phyloP scores from a whole-genome alignment of 2,329 filamentous ascomycete species.

The Claviceps sp. region DNA sequence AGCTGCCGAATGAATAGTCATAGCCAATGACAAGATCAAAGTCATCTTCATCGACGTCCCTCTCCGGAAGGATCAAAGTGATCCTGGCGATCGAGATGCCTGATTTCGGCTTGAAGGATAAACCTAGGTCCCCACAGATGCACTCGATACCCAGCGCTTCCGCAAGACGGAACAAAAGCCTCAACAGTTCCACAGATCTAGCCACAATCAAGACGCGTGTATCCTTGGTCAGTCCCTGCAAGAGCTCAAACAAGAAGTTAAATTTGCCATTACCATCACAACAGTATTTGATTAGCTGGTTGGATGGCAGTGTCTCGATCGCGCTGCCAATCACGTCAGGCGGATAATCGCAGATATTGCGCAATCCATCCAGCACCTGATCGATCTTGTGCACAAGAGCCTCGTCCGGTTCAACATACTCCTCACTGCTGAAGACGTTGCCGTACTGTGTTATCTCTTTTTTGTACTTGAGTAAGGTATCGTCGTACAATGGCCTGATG shows the following conservation, averaged over 20 bases:
- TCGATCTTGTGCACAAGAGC: constrained; percentile 33
- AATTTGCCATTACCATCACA: constrained; percentile 47
- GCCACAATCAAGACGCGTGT: constrained; percentile 41
- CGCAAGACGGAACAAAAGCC: constrained; percentile 38
- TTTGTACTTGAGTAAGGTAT: constrained; percentile 31
- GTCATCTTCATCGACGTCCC: constrained; percentile 23
- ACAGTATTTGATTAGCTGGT: constrained; percentile 37
- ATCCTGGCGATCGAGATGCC: constrained; percentile 24
- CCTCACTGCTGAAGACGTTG: constrained; percentile 26
- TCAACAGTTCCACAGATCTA: constrained; percentile 33
- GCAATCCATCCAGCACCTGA: constrained; percentile 34
- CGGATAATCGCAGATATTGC: constrained; percentile 44
- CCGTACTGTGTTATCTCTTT: constrained; percentile 32
- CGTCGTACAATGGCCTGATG: constrained; percentile 37
- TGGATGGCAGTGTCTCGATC: constrained; percentile 23
- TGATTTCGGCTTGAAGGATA: constrained; percentile 13
- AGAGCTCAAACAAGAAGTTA: constrained; percentile 42
- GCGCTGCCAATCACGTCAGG: constrained; percentile 34
- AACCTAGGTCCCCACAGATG: constrained; percentile 19
- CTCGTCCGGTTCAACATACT: constrained; percentile 24
- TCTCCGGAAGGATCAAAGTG: constrained; percentile 28
- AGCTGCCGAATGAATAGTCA: constrained; percentile 35
- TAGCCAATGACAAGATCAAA: constrained; percentile 41
- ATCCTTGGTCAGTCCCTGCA: constrained; percentile 29
- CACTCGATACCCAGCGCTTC: constrained; percentile 24